Base-by-base conservation (phyloP, 164 flowering plant species). In the Vitis cinerea region DNA sequence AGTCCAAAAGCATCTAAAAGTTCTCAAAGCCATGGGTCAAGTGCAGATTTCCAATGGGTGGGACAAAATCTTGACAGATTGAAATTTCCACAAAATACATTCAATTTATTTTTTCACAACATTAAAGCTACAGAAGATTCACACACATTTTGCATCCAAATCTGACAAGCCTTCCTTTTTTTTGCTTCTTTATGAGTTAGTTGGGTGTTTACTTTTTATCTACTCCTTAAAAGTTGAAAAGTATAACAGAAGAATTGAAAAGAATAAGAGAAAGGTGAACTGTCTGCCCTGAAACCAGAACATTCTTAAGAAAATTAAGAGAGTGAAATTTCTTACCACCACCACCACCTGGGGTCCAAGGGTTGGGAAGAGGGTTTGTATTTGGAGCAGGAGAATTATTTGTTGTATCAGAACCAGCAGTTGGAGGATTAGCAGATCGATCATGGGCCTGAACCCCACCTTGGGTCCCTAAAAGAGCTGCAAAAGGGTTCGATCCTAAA, bases 301-400 rank as follows among this genome's bases (percentile, higher is more conserved):
- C 27, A 23, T 31, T 37, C 30, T 10, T 58, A 16, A 58, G 4
- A 17, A 67, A 15, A 0, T 6, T 10, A 49, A 50, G 47, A 62
- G 60, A 47, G 1, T 13, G 23, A 63, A 69, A 27, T 23, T 37
- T 37, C 81, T 75, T 70, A 87, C 88, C 75, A 52, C 76, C 80
- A 74, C 78, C 64, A 69, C 59, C 69, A 65, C 44, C 44, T 37
- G 44, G 44, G 44, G 69, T 74, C 98, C 98, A 93, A 17, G 98
- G 98, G 68, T 93, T 93, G 9, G 98, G 98, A 74, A 93, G 94
- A 9, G 98, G 98, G 67, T 88, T 87, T 19, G 91, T 76, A 77
- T 93, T 93, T 51, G 98, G 98, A 11, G 81, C 85, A 71, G 91
- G 74, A 61, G 84, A 70, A 9, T 80, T 88, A 17, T 84, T 63